These are phyloP conservation scores for Kurtzmaniella quercitrusa DNA, from an alignment of 1,139 yeast genomes.

Conservation along the genomic window DNA sequence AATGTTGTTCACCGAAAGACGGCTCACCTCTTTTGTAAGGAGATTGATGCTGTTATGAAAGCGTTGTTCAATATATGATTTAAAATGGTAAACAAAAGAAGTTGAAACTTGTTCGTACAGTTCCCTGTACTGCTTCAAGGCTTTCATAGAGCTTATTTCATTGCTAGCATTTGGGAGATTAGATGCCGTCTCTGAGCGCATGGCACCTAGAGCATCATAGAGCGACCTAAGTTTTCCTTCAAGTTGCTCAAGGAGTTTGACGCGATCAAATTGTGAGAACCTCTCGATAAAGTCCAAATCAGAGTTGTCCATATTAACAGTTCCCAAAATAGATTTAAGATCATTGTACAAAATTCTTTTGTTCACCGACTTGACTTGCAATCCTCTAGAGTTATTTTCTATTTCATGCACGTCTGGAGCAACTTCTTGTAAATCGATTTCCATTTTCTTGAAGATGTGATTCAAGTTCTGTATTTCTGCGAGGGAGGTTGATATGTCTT, in stretches of 20 bases:
- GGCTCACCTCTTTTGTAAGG: conserved; percentile 20
- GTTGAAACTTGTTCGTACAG: conserved; percentile 57
- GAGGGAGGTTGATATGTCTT: conserved; percentile 42
- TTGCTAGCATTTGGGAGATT: conserved; percentile 29
- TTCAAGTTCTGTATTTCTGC: conserved; percentile 64
- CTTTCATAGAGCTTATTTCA: conserved; percentile 66
- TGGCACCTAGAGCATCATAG: conserved; percentile 61
- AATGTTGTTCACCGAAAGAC: conserved; percentile 21
- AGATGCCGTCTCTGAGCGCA: conserved; percentile 41
- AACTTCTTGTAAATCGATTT: conserved; percentile 38
- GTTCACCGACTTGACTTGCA: conserved; percentile 81
- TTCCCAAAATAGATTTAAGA: conserved; percentile 60
- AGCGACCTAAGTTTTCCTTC: conserved; percentile 61
- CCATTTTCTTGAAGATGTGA: conserved; percentile 44
- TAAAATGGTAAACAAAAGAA: conserved; percentile 50
- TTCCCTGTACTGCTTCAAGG: conserved; percentile 63
- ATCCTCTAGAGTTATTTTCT: conserved; percentile 74
- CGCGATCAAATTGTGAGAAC: conserved; percentile 48
- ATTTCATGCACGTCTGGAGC: conserved; percentile 66
- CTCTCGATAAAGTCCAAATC: conserved; percentile 48
- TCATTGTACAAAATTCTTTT: conserved; percentile 71
- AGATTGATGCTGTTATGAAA: conserved; percentile 35
- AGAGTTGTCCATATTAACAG: conserved; percentile 60
- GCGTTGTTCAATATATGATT: conserved; percentile 39
- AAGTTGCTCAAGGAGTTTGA: conserved; percentile 40